Evolutionary conservation across 2,329 filamentous ascomycete genomes (phyloP).

Genomic region (Pseudocercospora vitis): DNA sequence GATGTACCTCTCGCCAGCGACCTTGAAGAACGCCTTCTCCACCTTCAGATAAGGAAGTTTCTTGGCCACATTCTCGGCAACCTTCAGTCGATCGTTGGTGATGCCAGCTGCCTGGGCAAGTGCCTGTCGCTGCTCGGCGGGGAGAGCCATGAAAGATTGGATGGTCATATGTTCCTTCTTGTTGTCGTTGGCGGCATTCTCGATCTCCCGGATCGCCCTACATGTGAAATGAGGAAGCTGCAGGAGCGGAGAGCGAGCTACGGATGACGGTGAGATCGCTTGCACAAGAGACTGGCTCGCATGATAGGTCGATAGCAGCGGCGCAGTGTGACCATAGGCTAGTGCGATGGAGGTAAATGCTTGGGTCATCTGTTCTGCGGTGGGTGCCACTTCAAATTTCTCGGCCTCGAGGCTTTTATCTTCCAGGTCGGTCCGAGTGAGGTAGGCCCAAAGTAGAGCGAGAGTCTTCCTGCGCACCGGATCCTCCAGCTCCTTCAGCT

Average conservation of each 20-base stretch:
- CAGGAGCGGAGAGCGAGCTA: conserved; percentile 62
- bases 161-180: conserved; percentile 73
- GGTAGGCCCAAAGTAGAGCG: conserved; percentile 90
- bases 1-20: conserved; percentile 88
- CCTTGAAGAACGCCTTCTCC: conserved; percentile 97
- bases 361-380: conserved; percentile 80
- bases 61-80: conserved; percentile 72
- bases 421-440: conserved; percentile 81
- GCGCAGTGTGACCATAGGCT: conserved; percentile 79
- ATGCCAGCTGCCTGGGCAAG: conserved; percentile 71
- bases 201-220: conserved; percentile 61
- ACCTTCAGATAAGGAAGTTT: conserved; percentile 83
- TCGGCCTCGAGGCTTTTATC: conserved; percentile 75
- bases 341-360: conserved; percentile 84
- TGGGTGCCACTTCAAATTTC: conserved; percentile 86
- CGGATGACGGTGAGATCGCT: conserved; percentile 77
- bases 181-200: conserved; percentile 54
- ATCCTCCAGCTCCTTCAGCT: conserved; percentile 77
- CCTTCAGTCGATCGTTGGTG: conserved; percentile 71
- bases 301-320: conserved; percentile 78
- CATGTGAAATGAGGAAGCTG: conserved; percentile 87
- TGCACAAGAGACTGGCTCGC: conserved; percentile 86
- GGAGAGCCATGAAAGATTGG: conserved; percentile 84
- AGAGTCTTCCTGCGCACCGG: conserved; percentile 80
- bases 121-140: conserved; percentile 72